Evolutionary conservation across 106 monocot species (phyloP), one percentile per base, ranked within the genome.

Genomic region (Apostasia shenzhenica): DNA sequence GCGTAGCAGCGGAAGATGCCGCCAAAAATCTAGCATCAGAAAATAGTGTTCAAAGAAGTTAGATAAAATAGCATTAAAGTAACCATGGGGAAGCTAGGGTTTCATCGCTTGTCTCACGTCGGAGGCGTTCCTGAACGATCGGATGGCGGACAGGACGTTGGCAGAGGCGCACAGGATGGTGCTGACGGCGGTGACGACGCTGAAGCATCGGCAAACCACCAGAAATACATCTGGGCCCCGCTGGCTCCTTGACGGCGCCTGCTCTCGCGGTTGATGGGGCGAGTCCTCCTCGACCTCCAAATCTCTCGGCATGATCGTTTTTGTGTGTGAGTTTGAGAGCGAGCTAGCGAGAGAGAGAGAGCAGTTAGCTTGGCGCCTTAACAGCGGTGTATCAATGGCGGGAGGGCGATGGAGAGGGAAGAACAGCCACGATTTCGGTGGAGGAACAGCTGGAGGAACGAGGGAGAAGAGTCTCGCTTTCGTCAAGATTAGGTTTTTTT

Each of bases 1-100:
- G 90, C 99, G 72, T 99, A 99, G 81, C 99, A 99, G n/a, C 99
- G 80, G 67, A 99, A 99, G 12, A 99, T 80, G 51, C 99, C 99
- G 1, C 83, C 99, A 63, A 93, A 90, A 7, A 99, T 77, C 99
- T 99, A 8, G 48, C 44, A 65, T 67, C 5, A 47, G 62, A 76
- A 40, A 14, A 38, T n/a, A 41, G n/a, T 9, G 1, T 5, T 46
- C 3, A 12, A 45, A 42, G 45, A 60, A 10, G 4, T 42, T 26
- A 14, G 60, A 12, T 38, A 65, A 56, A 66, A 47, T 8, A 26
- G 26, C 26, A 26, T 26, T 26, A 26, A 26, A 26, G 26, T 26
- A 26, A 26, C 26, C 26, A 26, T 26, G 26, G 26, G 10, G 9
- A 53, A 26, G 52, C 1, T 57, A 43, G 50, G 74, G 3, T 59